Conservation (phyloP, 2,329 filamentous ascomycete genomes). For the Penicillium sp. region DNA sequence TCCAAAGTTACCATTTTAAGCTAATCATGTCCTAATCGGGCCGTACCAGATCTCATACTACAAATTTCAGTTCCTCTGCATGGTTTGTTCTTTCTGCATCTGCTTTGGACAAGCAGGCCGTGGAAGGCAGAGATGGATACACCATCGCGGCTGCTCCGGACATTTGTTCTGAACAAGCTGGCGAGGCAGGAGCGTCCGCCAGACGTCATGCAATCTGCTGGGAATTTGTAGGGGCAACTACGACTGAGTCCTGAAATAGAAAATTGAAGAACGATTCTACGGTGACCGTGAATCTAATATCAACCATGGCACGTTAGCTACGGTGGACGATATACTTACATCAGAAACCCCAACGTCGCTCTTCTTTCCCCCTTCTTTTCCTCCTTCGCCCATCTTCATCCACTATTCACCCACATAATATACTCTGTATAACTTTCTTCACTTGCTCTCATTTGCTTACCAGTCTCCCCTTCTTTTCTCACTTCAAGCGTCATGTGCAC, state of each 20-base stretch:
- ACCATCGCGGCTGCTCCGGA: slow-evolving; percentile 24
- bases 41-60: slow-evolving; percentile 10
- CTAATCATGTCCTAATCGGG: slow-evolving; percentile 21
- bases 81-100: slow-evolving; percentile 40
- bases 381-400: background rate
- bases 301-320: background rate
- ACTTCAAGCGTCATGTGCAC: background rate
- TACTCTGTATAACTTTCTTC: background rate
- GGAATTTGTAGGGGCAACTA: slow-evolving; percentile 39
- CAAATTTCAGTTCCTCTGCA: slow-evolving; percentile 5
- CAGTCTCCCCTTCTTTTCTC: background rate
- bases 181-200: background rate
- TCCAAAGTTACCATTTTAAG: background rate
- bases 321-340: background rate
- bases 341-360: background rate
- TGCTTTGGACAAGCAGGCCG: slow-evolving; percentile 35
- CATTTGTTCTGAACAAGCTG: slow-evolving; percentile 15
- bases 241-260: slow-evolving; percentile 10
- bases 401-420: background rate
- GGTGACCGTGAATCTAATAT: background rate
- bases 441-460: background rate
- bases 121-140: slow-evolving; percentile 44
- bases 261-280: background rate
- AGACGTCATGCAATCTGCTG: slow-evolving; percentile 35
- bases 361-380: background rate